phyloP scores from a whole-genome alignment of 208 protist genomes.

The Naegleria fowleri region DNA sequence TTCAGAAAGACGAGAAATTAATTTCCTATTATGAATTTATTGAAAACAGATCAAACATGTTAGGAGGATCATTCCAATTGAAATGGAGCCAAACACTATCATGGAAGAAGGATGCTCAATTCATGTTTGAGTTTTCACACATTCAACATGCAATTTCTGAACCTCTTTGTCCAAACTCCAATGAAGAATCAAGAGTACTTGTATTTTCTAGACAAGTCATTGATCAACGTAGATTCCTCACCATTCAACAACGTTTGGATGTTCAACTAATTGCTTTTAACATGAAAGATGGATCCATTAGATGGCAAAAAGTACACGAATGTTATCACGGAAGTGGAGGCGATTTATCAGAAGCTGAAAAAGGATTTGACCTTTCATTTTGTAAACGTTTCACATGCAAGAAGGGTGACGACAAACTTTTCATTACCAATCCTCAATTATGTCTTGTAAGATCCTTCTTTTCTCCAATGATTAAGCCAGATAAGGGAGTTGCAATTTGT shows the following conservation, averaged over 20 bases:
- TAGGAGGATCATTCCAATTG: background rate
- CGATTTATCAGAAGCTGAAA: background rate
- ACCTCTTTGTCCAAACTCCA: background rate
- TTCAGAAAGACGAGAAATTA: background rate
- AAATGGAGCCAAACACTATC: background rate
- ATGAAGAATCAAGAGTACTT: background rate
- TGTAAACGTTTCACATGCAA: background rate
- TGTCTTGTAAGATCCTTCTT: background rate
- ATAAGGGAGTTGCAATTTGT: background rate
- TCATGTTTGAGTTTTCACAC: conserved; percentile 12
- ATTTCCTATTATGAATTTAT: background rate
- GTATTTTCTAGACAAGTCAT: background rate
- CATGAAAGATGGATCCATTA: background rate
- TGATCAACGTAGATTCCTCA: background rate
- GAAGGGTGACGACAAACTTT: background rate
- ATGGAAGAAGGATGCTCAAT: conserved; percentile 6
- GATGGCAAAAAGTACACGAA: background rate
- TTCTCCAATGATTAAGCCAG: background rate
- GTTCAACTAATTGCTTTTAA: background rate
- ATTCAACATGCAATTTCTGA: background rate
- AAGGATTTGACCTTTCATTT: background rate
- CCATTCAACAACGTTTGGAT: background rate
- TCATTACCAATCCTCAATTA: background rate
- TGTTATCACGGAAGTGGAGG: conserved; percentile 1
- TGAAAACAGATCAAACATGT: background rate